Conservation (phyloP, 768 basidiomycete genomes). For the Pluteus cervinus region DNA sequence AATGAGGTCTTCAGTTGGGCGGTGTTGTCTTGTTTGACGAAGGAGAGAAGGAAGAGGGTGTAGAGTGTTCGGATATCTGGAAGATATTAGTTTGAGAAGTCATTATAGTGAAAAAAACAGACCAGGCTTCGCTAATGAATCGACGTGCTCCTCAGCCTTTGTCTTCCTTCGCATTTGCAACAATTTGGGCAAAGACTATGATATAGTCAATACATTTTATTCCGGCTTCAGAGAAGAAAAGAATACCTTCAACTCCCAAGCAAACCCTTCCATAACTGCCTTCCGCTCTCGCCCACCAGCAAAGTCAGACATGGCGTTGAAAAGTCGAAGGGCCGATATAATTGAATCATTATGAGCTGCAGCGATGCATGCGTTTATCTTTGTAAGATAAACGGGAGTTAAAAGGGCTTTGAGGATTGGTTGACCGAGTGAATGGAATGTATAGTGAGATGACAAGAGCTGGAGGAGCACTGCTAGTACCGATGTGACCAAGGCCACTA, state of each 20-base stretch:
- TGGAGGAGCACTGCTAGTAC: slow-evolving; percentile 54
- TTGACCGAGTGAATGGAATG: slow-evolving; percentile 56
- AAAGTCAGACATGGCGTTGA: slow-evolving; percentile 54
- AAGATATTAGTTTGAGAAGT: background rate
- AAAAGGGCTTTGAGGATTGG: slow-evolving; percentile 60
- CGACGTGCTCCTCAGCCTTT: slow-evolving; percentile 29
- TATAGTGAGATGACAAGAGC: slow-evolving; percentile 63
- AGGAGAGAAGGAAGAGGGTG: slow-evolving; percentile 66
- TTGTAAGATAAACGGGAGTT: slow-evolving; percentile 45
- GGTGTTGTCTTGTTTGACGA: slow-evolving; percentile 45
- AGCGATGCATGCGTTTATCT: slow-evolving; percentile 56
- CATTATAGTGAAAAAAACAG: slow-evolving; percentile 8
- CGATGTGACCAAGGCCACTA: slow-evolving; percentile 40
- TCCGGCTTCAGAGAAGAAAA: background rate
- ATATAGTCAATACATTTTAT: slow-evolving; percentile 5
- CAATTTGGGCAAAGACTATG: slow-evolving; percentile 59
- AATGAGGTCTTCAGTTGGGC: slow-evolving; percentile 55
- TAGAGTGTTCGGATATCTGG: slow-evolving; percentile 81
- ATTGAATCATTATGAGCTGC: slow-evolving; percentile 61
- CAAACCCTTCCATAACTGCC: slow-evolving; percentile 58
- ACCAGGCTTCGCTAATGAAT: slow-evolving; percentile 56
- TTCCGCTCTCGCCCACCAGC: slow-evolving; percentile 63
- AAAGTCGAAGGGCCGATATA: slow-evolving; percentile 59
- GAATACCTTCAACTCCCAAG: slow-evolving; percentile 75
- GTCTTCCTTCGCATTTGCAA: slow-evolving; percentile 64